Evolutionary conservation across 192 early-diverging fungal species (phyloP).

Genomic region (Glomus cerebriforme): DNA sequence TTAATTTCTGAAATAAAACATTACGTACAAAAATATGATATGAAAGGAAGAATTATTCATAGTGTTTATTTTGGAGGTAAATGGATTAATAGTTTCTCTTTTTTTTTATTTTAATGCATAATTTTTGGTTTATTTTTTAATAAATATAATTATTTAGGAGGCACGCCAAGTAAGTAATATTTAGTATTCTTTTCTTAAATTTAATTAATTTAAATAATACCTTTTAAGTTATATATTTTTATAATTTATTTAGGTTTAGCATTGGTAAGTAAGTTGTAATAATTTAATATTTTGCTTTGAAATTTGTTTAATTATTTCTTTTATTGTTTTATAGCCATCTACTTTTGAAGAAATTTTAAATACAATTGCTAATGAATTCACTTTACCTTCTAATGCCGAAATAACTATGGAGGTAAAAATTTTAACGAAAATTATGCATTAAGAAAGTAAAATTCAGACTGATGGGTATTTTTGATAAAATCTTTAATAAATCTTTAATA

Average conservation of each 20-base stretch:
- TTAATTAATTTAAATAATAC: too few relatives aligned
- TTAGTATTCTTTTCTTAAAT: neutral
- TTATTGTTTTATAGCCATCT: constrained; percentile 37
- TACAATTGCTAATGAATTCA: constrained; percentile 35
- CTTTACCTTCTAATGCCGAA: constrained; percentile 41
- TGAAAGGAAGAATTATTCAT: constrained; percentile 38
- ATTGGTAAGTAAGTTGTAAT: constrained; percentile 9
- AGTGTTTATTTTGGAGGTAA: constrained; percentile 59
- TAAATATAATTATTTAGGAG: constrained; percentile 35
- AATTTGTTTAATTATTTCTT: neutral
- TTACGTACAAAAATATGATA: constrained; percentile 38
- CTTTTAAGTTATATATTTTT: too few relatives aligned
- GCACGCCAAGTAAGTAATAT: constrained; percentile 52
- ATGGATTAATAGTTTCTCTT: neutral
- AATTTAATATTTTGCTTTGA: neutral
- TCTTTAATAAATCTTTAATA: neutral
- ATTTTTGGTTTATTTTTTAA: neutral
- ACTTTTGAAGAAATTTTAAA: constrained; percentile 44
- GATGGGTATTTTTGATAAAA: too few relatives aligned
- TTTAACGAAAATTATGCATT: neutral
- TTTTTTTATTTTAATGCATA: neutral
- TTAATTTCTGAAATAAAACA: constrained; percentile 43
- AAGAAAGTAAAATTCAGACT: neutral
- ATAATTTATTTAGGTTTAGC: constrained; percentile 6
- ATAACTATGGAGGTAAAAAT: constrained; percentile 55